Evolutionary conservation across 192 early-diverging fungal species (phyloP).

Genomic region (Backusella morwellensis): DNA sequence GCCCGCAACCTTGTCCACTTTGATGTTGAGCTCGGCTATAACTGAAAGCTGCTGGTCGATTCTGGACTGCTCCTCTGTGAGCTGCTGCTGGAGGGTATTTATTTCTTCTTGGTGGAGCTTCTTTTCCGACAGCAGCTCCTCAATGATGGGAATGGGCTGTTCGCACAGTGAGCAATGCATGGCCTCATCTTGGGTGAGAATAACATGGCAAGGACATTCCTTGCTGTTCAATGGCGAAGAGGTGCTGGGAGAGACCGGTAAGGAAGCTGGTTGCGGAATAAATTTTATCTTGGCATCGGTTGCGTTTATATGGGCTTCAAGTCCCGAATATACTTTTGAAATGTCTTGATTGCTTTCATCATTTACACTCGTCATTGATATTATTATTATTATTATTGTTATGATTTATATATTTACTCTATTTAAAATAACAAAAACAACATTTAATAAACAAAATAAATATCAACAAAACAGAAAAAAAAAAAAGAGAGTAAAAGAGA

Average conservation of each 20-base stretch:
- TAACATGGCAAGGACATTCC: slow-evolving; percentile 32
- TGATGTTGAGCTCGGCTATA: slow-evolving; percentile 6
- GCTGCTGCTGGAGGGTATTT: slow-evolving; percentile 8
- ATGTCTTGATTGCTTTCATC: neutral
- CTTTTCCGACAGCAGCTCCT: slow-evolving; percentile 28
- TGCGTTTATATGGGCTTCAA: neutral
- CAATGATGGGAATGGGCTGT: slow-evolving; percentile 29
- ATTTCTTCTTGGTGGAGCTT: slow-evolving; percentile 20
- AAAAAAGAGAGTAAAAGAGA: neutral
- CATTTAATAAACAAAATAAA: neutral
- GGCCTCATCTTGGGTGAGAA: slow-evolving; percentile 21
- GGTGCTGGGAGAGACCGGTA: neutral
- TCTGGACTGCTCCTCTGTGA: slow-evolving; percentile 15
- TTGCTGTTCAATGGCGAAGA: neutral
- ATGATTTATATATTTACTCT: neutral
- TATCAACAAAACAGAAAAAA: slow-evolving; percentile 1
- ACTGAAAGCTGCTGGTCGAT: slow-evolving; percentile 12
- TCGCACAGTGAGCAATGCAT: slow-evolving; percentile 28
- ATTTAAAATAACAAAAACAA: neutral
- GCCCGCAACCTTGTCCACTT: slow-evolving; percentile 48
- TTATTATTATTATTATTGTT: neutral
- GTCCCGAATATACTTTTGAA: slow-evolving; percentile 1
- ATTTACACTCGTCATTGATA: slow-evolving; percentile 1
- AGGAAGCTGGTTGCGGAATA: slow-evolving; percentile 27
- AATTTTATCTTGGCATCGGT: slow-evolving; percentile 18